Evolutionary conservation across 306 rosid genomes (phyloP).

Genomic region (Gastrolobium villosum): DNA sequence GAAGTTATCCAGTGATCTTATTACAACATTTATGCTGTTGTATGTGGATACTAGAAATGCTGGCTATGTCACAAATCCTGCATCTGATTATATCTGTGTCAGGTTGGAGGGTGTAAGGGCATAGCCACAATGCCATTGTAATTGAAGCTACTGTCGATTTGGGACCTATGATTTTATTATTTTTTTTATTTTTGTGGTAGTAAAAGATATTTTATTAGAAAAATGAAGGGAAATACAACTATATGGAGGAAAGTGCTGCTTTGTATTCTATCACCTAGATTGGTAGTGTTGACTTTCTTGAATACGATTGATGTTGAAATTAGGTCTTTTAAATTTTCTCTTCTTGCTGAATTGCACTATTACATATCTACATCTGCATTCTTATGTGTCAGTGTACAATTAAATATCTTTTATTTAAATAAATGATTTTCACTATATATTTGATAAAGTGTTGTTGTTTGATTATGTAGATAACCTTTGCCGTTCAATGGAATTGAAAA

Average conservation of each 20-base stretch:
- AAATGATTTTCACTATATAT: constrained; percentile 3
- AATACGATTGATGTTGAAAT: background rate
- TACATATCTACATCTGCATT: background rate
- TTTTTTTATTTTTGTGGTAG: background rate
- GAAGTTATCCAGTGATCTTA: constrained; percentile 6
- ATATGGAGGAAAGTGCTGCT: background rate
- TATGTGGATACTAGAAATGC: constrained; percentile 25
- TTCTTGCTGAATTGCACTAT: constrained; percentile 7
- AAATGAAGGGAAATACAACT: constrained; percentile 15
- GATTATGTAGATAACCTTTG: constrained; percentile 66
- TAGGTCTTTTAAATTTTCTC: background rate
- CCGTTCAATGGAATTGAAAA: constrained; percentile 65
- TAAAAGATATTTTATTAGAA: constrained; percentile 2
- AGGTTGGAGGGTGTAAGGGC: background rate
- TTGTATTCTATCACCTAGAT: background rate
- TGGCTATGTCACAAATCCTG: background rate
- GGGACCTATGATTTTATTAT: background rate
- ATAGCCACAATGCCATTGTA: background rate
- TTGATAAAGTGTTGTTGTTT: constrained; percentile 28
- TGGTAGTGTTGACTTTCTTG: constrained; percentile 17
- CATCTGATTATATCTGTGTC: background rate
- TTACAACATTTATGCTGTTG: background rate
- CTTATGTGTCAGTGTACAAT: background rate
- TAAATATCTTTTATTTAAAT: background rate
- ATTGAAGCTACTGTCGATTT: constrained; percentile 17